Evolutionary conservation across 208 protist species (phyloP).

Genomic region (Leishmania braziliensis): DNA sequence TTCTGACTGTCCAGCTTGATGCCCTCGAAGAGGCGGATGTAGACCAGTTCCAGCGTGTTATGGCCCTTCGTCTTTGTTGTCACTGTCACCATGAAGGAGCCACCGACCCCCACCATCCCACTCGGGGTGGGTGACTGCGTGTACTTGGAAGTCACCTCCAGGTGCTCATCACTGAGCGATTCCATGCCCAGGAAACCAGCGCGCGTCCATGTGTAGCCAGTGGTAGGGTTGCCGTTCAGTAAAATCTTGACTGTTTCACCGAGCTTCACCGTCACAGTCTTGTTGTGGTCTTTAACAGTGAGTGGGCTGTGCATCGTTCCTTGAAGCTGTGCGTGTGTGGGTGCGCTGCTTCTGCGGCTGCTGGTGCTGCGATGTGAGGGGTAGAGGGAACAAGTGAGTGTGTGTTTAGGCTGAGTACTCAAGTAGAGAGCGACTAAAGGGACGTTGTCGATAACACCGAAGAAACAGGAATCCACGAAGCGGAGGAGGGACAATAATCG

Average conservation of each 20-base stretch:
- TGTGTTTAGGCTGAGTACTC: background rate
- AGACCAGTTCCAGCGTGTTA: slow-evolving; percentile 48
- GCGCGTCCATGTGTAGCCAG: slow-evolving; percentile 67
- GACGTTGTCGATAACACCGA: background rate
- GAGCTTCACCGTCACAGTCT: slow-evolving; percentile 20
- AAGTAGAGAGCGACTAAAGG: background rate
- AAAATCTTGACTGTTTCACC: slow-evolving; percentile 34
- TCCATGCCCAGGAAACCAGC: slow-evolving; percentile 24
- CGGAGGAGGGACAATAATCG: no score
- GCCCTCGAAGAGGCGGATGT: slow-evolving; percentile 53
- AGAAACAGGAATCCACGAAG: background rate
- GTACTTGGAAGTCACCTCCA: slow-evolving; percentile 26
- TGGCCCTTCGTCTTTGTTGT: slow-evolving; percentile 33
- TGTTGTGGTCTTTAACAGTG: slow-evolving; percentile 34
- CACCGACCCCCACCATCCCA: slow-evolving; percentile 46
- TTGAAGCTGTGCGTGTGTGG: background rate
- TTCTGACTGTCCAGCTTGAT: slow-evolving; percentile 20
- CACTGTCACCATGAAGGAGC: slow-evolving; percentile 44
- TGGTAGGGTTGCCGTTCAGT: slow-evolving; percentile 70
- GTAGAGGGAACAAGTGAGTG: background rate
- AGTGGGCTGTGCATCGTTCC: slow-evolving; percentile 11
- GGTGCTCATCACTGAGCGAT: slow-evolving; percentile 25
- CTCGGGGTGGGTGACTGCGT: background rate
- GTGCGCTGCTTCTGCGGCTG: background rate
- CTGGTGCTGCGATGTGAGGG: slow-evolving; percentile 2